Conservation (phyloP, 139 green algal species). For the Dunaliella primolecta region DNA sequence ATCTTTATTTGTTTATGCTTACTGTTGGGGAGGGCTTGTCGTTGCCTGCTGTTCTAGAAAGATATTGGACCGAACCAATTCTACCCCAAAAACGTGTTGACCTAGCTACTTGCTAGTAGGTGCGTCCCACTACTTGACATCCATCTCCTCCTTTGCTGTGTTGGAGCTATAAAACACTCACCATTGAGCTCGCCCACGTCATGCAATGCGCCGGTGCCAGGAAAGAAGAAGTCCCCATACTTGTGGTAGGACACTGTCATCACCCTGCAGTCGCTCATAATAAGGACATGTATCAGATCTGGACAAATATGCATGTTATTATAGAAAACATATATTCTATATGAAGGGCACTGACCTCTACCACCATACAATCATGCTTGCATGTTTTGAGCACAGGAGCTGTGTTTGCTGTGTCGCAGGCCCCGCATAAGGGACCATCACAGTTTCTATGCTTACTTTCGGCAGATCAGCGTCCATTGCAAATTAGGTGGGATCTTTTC, state of each 20-base stretch:
- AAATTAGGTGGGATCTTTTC: too few relatives aligned
- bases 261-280: constrained; percentile 24
- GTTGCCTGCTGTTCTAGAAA: too few relatives aligned
- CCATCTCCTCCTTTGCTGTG: too few relatives aligned
- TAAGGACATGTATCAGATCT: not conserved
- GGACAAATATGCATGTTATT: not conserved
- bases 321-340: not conserved
- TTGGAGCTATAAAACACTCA: constrained; percentile 11
- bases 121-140: too few relatives aligned
- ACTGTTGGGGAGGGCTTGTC: too few relatives aligned
- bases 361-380: not conserved
- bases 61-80: too few relatives aligned
- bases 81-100: too few relatives aligned
- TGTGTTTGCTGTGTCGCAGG: not conserved
- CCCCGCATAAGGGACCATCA: not conserved
- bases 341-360: not conserved
- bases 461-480: too few relatives aligned
- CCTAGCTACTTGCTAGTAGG: too few relatives aligned
- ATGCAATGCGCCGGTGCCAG: constrained; percentile 85
- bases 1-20: too few relatives aligned
- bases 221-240: constrained; percentile 91
- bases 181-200: constrained; percentile 82
- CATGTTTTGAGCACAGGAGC: not conserved
- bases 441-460: not conserved
- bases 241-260: constrained; percentile 88